These are phyloP conservation scores for Coniochaeta hoffmannii DNA, from an alignment of 2,329 filamentous ascomycete species.

Conservation along the genomic window DNA sequence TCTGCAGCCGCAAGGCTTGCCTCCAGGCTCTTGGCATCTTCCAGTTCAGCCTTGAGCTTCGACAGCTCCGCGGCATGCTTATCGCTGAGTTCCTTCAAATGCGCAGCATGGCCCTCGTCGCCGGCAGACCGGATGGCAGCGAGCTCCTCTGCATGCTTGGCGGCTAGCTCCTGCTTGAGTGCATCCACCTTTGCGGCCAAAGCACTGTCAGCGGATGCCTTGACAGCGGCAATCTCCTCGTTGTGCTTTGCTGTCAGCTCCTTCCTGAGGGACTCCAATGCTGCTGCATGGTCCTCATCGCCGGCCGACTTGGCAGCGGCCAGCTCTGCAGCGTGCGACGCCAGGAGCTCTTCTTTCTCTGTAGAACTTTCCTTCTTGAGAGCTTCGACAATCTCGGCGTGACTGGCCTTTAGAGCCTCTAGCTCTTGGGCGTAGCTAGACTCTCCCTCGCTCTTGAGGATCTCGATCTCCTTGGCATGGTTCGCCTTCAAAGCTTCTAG, in stretches of 20 bases:
- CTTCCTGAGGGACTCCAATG: slow-evolving; percentile 17
- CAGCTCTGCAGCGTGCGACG: slow-evolving; percentile 21
- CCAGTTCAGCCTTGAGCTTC: slow-evolving; percentile 24
- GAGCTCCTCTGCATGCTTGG: slow-evolving; percentile 23
- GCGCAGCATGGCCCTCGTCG: slow-evolving; percentile 16
- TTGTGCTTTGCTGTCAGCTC: slow-evolving; percentile 22
- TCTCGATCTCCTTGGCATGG: slow-evolving; percentile 38
- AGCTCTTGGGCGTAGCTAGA: slow-evolving; percentile 16
- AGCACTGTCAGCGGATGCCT: slow-evolving; percentile 29
- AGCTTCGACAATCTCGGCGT: slow-evolving; percentile 25
- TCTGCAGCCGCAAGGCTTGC: slow-evolving; percentile 21
- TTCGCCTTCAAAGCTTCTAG: slow-evolving; percentile 46
- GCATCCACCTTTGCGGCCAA: slow-evolving; percentile 14
- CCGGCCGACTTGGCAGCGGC: slow-evolving; percentile 17
- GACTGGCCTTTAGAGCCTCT: neutral
- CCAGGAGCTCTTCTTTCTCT: slow-evolving; percentile 29
- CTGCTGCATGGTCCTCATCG: slow-evolving; percentile 14
- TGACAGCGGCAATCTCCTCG: slow-evolving; percentile 40
- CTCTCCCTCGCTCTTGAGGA: slow-evolving; percentile 19
- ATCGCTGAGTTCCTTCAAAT: slow-evolving; percentile 21
- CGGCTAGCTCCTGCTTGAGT: slow-evolving; percentile 24
- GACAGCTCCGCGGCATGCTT: slow-evolving; percentile 29
- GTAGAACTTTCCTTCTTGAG: slow-evolving; percentile 33
- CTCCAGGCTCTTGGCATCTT: slow-evolving; percentile 21
- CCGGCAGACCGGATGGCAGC: slow-evolving; percentile 15